Evolutionary conservation across 176 grass and related monocot species (phyloP).

Genomic region (Paspalum notatum): DNA sequence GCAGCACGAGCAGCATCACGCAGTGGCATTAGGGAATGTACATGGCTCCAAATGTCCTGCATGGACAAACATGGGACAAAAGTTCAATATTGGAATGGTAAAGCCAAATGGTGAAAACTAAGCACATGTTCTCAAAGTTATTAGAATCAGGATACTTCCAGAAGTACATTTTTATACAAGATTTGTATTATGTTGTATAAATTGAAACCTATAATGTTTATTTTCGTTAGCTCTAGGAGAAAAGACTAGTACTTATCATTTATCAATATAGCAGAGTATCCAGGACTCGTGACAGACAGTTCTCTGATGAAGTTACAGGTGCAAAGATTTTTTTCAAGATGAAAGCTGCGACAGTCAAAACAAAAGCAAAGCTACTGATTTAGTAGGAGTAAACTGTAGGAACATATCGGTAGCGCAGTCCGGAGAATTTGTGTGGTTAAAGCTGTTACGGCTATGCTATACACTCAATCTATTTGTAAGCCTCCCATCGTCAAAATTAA

Average conservation of each 20-base stretch:
- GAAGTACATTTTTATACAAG: too few relatives aligned
- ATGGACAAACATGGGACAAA: background rate
- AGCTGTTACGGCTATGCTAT: background rate
- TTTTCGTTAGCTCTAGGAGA: too few relatives aligned
- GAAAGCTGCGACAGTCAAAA: background rate
- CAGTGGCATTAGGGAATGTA: slow-evolving; percentile 20
- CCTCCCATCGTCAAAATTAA: background rate
- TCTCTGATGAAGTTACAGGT: background rate
- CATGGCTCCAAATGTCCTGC: background rate
- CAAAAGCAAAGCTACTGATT: background rate
- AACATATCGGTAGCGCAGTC: background rate
- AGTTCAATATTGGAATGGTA: background rate
- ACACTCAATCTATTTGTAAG: background rate
- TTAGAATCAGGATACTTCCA: too few relatives aligned
- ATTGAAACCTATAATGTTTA: too few relatives aligned
- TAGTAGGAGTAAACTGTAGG: background rate
- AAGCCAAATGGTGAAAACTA: background rate
- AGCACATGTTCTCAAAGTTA: too few relatives aligned
- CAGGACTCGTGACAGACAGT: background rate
- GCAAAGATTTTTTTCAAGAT: background rate
- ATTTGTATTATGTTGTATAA: too few relatives aligned
- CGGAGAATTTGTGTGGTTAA: background rate
- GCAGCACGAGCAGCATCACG: background rate
- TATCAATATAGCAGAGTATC: background rate
- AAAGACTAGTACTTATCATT: too few relatives aligned